These are phyloP conservation scores for Rhynchosporium agropyri DNA, from an alignment of 2,329 filamentous ascomycete species.

Conservation along the genomic window DNA sequence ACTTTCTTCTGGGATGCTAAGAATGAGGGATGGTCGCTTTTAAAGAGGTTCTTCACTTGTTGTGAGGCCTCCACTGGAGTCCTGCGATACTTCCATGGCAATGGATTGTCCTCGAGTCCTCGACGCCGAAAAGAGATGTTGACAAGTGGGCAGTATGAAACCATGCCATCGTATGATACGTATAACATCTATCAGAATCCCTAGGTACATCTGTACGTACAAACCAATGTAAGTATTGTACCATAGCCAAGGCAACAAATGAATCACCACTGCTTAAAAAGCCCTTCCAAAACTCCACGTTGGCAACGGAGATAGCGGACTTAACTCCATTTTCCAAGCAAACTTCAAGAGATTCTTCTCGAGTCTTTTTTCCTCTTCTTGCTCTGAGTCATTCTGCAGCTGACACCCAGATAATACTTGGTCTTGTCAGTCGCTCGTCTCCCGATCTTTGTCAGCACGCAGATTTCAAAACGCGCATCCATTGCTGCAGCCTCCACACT, in stretches of 20 bases:
- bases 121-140: too few species aligned
- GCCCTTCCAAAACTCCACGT: neutral
- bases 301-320: constrained; percentile 11
- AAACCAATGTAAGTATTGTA: too few species aligned
- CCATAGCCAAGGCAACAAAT: neutral
- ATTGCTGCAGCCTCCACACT: constrained; percentile 12
- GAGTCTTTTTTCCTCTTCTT: neutral
- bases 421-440: neutral
- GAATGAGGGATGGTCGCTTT: too few species aligned
- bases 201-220: neutral
- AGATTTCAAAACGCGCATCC: constrained; percentile 9
- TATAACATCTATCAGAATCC: too few species aligned
- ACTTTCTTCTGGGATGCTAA: too few species aligned
- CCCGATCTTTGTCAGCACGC: constrained; percentile 16
- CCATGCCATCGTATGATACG: too few species aligned
- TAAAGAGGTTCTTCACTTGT: too few species aligned
- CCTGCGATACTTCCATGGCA: too few species aligned
- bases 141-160: too few species aligned
- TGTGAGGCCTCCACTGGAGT: too few species aligned
- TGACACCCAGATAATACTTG: constrained; percentile 1
- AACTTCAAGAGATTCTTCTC: neutral
- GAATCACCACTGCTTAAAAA: constrained; percentile 2
- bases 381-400: constrained; percentile 17
- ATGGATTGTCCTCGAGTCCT: too few species aligned
- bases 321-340: constrained; percentile 4